phyloP scores from a whole-genome alignment of 768 basidiomycete genomes.

The Psilocybe azurescens region DNA sequence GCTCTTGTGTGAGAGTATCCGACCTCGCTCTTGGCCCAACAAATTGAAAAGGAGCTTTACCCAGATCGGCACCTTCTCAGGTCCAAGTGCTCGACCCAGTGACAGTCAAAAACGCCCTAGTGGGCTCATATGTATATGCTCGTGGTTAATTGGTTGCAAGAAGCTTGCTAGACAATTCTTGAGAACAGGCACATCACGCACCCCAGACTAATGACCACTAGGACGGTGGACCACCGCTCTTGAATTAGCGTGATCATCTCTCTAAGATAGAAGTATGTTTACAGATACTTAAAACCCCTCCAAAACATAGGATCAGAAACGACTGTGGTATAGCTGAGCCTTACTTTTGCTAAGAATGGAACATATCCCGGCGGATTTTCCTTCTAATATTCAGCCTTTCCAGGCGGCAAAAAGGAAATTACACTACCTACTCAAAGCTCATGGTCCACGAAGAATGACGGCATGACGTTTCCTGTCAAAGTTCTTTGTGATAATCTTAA shows the following conservation, averaged over 20 bases:
- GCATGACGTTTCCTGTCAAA: constrained; percentile 31
- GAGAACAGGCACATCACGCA: not conserved
- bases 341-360: no score
- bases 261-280: no score
- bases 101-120: no score
- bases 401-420: not conserved
- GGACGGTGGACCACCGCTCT: no score
- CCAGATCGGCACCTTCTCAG: no score
- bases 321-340: no score
- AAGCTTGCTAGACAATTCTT: not conserved
- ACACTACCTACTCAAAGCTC: not conserved
- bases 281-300: no score
- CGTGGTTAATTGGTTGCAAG: not conserved
- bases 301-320: no score
- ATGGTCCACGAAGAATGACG: constrained; percentile 5
- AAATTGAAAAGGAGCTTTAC: not conserved
- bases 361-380: no score
- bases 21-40: not conserved
- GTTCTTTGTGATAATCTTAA: not conserved
- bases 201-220: not conserved
- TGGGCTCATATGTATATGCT: not conserved
- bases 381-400: not conserved
- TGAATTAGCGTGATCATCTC: no score
- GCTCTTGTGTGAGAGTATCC: not conserved
- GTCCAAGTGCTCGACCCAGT: no score